A percentile compares a stretch with the other conserved stretches of the same genome.
Conservation (phyloP, 208 protist genomes). For the Acanthamoeba culbertsoni region DNA sequence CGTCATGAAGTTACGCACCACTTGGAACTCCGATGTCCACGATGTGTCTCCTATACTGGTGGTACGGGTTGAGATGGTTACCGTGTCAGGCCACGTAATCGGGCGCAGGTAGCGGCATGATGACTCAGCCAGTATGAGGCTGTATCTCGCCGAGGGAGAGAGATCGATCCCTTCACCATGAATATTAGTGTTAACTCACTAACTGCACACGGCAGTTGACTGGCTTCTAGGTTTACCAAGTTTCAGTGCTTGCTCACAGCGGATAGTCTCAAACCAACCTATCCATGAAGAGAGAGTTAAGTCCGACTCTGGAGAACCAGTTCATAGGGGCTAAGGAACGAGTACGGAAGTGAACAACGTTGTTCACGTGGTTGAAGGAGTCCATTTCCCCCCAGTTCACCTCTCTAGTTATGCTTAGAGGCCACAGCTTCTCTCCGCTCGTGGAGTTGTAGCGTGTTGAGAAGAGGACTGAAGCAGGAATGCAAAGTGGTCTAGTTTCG, state of each 20-base stretch:
- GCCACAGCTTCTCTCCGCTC: background rate
- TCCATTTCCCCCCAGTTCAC: background rate
- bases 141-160: background rate
- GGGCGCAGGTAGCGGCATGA: background rate
- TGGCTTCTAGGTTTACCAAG: background rate
- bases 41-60: background rate
- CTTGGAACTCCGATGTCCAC: slow-evolving; percentile 1
- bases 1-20: background rate
- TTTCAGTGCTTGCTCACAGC: slow-evolving; percentile 4
- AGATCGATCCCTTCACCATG: background rate
- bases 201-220: no score
- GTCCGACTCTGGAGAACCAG: background rate
- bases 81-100: background rate
- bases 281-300: background rate
- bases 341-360: background rate
- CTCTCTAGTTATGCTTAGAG: background rate
- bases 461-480: no score
- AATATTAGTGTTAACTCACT: background rate
- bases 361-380: slow-evolving; percentile 30
- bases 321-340: background rate
- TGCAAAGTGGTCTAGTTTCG: no score
- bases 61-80: background rate
- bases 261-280: background rate
- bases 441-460: no score
- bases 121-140: background rate